Base-by-base conservation (phyloP, 345 rosid genomes). In the Linum trigynum region DNA sequence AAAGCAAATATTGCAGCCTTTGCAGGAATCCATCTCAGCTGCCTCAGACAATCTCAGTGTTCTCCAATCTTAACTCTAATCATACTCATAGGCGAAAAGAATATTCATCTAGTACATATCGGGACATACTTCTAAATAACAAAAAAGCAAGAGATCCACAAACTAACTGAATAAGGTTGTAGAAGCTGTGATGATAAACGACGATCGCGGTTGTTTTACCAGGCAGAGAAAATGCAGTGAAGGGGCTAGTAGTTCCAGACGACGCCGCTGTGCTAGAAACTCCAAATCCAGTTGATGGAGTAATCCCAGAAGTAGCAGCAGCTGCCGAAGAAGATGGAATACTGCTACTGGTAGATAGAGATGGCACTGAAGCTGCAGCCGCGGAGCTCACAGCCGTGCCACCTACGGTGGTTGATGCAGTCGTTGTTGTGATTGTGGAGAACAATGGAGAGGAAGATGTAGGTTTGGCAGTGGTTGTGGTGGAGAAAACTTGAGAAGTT, bases 181-280 rank as follows among this genome's bases (percentile, higher is more conserved):
- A 61, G 83, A 5, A 40, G 74, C 57, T 36, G 88, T 35, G 88
- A 75, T 39, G 86, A 78, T 57, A 89, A 80, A 75, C 50, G 36
- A 23, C 32, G 32, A 23, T 72, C 1, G 80, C 50, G 12, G 88
- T 66, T 68, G 84, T 51, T 57, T 69, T 82, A 39, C 74, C 66
- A 3, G 92, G 65, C 71, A 88, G 63, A 11, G 92, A 73, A 80
- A 90, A 88, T 42, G 89, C 83, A n/a, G 89, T 80, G 61, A 82
- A 77, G 36, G 95, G 77, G 71, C 84, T 71, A 23, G 80, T 65
- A 70, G 77, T 77, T 65, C 75, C 89, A 3, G 80, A 71, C 15
- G 85, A 67, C 62, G 83, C 59, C 37, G 92, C 75, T 16, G 89
- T 66, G 62, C 79, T 65, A 45, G 74, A 65, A 67, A 67, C 77